Evolutionary conservation across 768 basidiomycete species (phyloP).

Genomic region (Rhodocollybia butyracea): DNA sequence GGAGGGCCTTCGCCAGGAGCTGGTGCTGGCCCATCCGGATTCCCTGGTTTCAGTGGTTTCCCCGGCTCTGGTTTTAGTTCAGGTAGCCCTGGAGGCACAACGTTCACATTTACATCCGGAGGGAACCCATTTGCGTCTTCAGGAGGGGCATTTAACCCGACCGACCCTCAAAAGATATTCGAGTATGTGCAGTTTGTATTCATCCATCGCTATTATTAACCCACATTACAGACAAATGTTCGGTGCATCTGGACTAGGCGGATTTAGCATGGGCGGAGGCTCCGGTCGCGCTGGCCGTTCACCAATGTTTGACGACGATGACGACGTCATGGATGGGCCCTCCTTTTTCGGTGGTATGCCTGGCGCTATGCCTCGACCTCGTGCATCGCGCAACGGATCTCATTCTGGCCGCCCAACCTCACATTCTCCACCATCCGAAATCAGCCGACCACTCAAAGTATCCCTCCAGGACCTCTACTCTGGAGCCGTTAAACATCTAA

Average conservation of each 20-base stretch:
- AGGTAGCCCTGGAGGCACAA: constrained; percentile 43
- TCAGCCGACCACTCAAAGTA: constrained; percentile 79
- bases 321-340: constrained; percentile 44
- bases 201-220: background rate
- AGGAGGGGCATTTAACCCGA: constrained; percentile 57
- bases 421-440: constrained; percentile 47
- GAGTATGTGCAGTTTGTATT: constrained; percentile 50
- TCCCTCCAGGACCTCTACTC: constrained; percentile 83
- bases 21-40: constrained; percentile 37
- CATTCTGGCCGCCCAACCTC: constrained; percentile 21
- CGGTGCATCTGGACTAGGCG: constrained; percentile 27
- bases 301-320: constrained; percentile 31
- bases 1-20: constrained; percentile 54
- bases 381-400: constrained; percentile 21
- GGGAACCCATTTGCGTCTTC: constrained; percentile 34
- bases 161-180: constrained; percentile 87
- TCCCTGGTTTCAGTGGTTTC: constrained; percentile 42
- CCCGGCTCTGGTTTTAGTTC: too few relatives aligned
- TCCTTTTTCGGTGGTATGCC: constrained; percentile 53
- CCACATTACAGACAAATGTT: constrained; percentile 53
- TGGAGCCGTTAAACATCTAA: constrained; percentile 85
- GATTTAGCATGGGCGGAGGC: constrained; percentile 35
- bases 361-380: constrained; percentile 42
- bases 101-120: constrained; percentile 55
- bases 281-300: constrained; percentile 24